Evolutionary conservation across 192 early-diverging fungal genomes (phyloP), one percentile per base, ranked within the genome.

Genomic region (Dimargaris cristalligena): DNA sequence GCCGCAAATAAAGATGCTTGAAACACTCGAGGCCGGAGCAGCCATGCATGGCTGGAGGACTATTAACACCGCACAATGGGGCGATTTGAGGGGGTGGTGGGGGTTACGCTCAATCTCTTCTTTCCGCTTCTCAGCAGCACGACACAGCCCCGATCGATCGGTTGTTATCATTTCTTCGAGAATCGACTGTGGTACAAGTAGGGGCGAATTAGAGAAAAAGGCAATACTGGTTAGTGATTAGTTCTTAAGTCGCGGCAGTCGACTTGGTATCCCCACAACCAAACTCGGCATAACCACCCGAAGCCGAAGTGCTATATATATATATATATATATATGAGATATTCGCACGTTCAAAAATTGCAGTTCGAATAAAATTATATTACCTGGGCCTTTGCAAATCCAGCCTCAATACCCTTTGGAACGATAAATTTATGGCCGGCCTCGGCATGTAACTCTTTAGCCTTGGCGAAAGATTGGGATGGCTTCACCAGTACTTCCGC

Each of bases 361-460:
- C n/a, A n/a, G n/a, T n/a, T n/a, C n/a, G n/a, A n/a, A n/a, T n/a
- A n/a, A n/a, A n/a, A n/a, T n/a, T 41, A 6, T 41, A 9, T 48
- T 48, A 48, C 47, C 13, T 48, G 20, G 14, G 47, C 47, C 10
- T 25, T 9, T 9, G 49, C 11, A 23, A 59, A 29, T 6, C n/a
- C 73, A 44, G 64, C 73, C 48, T 75, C 73, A 68, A 72, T 70
- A 30, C 70, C 70, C 66, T 72, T 71, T 31, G 69, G 70, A 61
- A 75, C 57, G 11, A 67, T 75, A 30, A 75, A 70, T 23, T 71
- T 75, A 52, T 75, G 67, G 54, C 70, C 70, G 48, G 67, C 67
- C 60, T 62, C 61, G 11, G 68, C 62, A 46, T 70, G 65, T 26
- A 67, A 66, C 1, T 71, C 64, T 10, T 67, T 65, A 16, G 50